Evolutionary conservation across 2,329 filamentous ascomycete species (phyloP).

Genomic region (Oidium heveae): DNA sequence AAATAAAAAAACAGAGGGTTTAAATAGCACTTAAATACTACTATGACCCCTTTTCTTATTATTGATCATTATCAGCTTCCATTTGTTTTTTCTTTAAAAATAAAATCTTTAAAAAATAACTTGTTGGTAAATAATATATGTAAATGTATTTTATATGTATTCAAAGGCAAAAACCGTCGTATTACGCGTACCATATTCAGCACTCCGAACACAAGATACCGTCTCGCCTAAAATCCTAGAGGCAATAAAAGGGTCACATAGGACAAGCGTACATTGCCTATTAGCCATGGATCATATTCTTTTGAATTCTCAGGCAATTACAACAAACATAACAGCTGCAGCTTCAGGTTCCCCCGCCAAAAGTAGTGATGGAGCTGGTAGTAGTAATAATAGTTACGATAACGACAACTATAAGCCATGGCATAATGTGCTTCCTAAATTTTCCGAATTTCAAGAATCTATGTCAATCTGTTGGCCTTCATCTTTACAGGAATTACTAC

Average conservation of each 20-base stretch:
- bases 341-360: too few relatives aligned
- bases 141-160: too few relatives aligned
- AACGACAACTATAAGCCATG: slow-evolving; percentile 20
- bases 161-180: slow-evolving; percentile 31
- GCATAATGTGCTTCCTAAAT: slow-evolving; percentile 40
- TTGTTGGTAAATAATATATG: too few relatives aligned
- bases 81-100: too few relatives aligned
- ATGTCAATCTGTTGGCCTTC: slow-evolving; percentile 30
- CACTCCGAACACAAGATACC: slow-evolving; percentile 38
- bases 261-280: slow-evolving; percentile 41
- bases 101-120: too few relatives aligned
- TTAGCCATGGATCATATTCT: slow-evolving; percentile 43
- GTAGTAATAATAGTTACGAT: not conserved
- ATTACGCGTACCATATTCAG: slow-evolving; percentile 35
- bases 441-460: slow-evolving; percentile 28
- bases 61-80: too few relatives aligned
- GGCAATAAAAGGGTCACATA: slow-evolving; percentile 18
- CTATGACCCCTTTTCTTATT: too few relatives aligned
- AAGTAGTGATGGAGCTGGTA: too few relatives aligned
- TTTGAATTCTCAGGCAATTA: slow-evolving; percentile 5
- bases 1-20: too few relatives aligned
- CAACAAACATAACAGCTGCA: too few relatives aligned
- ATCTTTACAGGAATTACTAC: slow-evolving; percentile 20
- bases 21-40: too few relatives aligned
- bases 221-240: slow-evolving; percentile 27